Conservation (phyloP, 2,329 filamentous ascomycete species). For the Beauveria sp. region DNA sequence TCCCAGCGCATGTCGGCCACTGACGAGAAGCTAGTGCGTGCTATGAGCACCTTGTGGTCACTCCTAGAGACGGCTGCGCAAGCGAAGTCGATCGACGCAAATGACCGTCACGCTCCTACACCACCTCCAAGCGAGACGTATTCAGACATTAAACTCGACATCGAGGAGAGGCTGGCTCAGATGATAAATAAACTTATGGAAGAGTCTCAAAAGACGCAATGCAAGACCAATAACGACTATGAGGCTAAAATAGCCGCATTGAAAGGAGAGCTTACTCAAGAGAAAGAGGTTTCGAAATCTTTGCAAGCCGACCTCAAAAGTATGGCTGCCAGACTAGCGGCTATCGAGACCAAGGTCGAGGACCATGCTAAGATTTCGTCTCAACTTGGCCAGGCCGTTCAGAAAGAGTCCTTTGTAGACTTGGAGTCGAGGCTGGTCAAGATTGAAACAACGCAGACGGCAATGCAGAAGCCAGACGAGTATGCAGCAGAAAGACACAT, state of each 20-base stretch:
- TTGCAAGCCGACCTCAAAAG: neutral
- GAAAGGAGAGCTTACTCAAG: neutral
- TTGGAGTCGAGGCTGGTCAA: neutral
- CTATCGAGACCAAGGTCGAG: neutral
- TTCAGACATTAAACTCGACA: neutral
- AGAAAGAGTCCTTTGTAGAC: neutral
- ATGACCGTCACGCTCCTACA: neutral
- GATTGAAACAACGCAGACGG: neutral
- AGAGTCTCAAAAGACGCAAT: neutral
- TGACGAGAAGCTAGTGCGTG: neutral
- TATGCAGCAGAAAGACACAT: neutral
- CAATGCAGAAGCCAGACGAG: neutral
- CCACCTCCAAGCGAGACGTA: constrained; percentile 3
- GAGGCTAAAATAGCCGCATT: neutral
- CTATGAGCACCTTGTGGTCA: neutral
- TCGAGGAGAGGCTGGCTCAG: neutral
- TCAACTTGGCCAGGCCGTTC: neutral
- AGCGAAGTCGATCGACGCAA: neutral
- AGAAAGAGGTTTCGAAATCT: neutral
- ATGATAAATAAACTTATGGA: neutral
- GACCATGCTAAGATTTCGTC: neutral
- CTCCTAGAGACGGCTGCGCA: neutral
- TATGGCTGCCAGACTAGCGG: neutral
- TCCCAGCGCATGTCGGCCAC: neutral
- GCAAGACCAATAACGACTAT: neutral